These are phyloP conservation scores for Podaxis sp. DNA, from an alignment of 768 basidiomycete genomes.

Conservation along the genomic window DNA sequence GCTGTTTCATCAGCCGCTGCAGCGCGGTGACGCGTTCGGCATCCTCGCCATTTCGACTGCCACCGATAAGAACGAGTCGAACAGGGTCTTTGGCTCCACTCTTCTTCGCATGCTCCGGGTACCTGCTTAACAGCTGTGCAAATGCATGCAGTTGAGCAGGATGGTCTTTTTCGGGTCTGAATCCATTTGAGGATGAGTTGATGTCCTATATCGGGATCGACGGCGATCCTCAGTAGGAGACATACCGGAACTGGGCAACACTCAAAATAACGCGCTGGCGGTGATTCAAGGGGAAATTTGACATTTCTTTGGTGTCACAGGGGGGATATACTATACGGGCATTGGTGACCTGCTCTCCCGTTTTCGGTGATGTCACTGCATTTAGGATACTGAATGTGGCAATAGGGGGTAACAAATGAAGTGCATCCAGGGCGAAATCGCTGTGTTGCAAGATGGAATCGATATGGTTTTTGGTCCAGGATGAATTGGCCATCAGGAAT, in stretches of 20 bases:
- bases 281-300: constrained; percentile 46
- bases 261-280: constrained; percentile 74
- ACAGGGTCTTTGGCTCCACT: constrained; percentile 29
- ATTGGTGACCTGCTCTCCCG: not conserved
- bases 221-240: not conserved
- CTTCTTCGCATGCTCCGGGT: constrained; percentile 55
- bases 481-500: constrained; percentile 91
- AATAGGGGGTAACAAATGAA: constrained; percentile 45
- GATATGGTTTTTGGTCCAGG: constrained; percentile 90
- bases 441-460: constrained; percentile 64
- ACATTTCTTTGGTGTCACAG: constrained; percentile 81
- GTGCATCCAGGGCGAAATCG: constrained; percentile 45
- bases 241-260: constrained; percentile 89
- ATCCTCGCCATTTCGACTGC: constrained; percentile 79
- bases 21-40: constrained; percentile 64
- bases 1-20: constrained; percentile 51
- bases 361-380: constrained; percentile 22
- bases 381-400: constrained; percentile 28
- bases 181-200: not conserved
- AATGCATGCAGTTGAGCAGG: constrained; percentile 74
- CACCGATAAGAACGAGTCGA: constrained; percentile 77
- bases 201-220: not conserved
- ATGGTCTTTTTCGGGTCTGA: constrained; percentile 94
- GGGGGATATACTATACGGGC: constrained; percentile 82
- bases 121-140: constrained; percentile 46